Conservation (phyloP, 2,329 filamentous ascomycete genomes). For the Knufia fluminis region DNA sequence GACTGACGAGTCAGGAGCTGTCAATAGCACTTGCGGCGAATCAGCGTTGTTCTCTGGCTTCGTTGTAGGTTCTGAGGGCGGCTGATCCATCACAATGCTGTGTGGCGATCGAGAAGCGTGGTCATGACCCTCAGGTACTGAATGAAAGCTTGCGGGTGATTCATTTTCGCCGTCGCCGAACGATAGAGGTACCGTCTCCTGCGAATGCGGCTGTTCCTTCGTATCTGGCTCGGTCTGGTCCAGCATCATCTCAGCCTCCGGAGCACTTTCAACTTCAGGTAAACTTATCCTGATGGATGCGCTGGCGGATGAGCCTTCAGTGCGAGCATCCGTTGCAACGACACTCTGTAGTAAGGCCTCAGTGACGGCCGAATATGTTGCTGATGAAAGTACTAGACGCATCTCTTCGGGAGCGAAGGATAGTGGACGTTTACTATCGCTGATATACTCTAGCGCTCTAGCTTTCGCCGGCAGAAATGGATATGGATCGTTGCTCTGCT, state of each 20-base stretch:
- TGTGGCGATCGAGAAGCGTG: not conserved
- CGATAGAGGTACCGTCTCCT: not conserved
- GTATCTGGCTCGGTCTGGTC: not conserved
- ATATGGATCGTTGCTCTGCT: slow-evolving; percentile 47
- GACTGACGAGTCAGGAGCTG: not conserved
- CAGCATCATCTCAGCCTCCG: slow-evolving; percentile 11
- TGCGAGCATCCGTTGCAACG: slow-evolving; percentile 32
- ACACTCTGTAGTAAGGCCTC: slow-evolving; percentile 38
- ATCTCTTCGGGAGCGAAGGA: slow-evolving; percentile 31
- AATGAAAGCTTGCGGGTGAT: slow-evolving; percentile 8
- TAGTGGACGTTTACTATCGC: slow-evolving; percentile 29
- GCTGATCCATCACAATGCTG: not conserved
- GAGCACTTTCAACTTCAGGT: slow-evolving; percentile 27
- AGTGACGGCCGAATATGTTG: slow-evolving; percentile 41
- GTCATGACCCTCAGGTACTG: not conserved
- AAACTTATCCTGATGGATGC: slow-evolving; percentile 35
- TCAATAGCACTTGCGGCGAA: not conserved
- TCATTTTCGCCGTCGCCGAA: not conserved
- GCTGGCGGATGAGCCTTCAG: slow-evolving; percentile 26
- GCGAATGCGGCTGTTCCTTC: not conserved
- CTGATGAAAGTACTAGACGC: slow-evolving; percentile 28
- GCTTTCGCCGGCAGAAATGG: slow-evolving; percentile 34
- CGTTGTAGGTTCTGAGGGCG: not conserved
- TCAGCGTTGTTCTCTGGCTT: not conserved
- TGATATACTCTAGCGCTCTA: slow-evolving; percentile 24